These are phyloP conservation scores for Suillus subalutaceus DNA, from an alignment of 768 basidiomycete genomes.

Conservation along the genomic window DNA sequence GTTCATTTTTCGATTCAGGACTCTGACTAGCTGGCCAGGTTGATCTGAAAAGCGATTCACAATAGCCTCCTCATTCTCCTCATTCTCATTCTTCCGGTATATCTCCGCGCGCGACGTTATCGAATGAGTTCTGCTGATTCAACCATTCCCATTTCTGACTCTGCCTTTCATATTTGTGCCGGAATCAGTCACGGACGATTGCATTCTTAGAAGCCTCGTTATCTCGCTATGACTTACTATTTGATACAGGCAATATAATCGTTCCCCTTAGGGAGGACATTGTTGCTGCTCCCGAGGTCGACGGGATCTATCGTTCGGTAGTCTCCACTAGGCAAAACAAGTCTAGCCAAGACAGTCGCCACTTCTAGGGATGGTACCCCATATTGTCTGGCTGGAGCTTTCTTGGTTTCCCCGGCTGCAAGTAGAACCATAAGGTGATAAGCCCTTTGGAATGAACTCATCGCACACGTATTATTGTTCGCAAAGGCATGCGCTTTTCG, in stretches of 20 bases:
- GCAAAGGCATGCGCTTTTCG: neutral
- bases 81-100: neutral
- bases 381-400: constrained; percentile 61
- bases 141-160: neutral
- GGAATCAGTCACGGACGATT: constrained; percentile 71
- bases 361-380: constrained; percentile 67
- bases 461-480: neutral
- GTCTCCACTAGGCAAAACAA: neutral
- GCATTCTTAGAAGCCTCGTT: constrained; percentile 51
- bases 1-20: neutral
- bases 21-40: neutral
- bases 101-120: neutral
- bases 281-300: constrained; percentile 54
- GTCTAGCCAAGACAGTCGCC: constrained; percentile 20
- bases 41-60: neutral
- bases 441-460: neutral
- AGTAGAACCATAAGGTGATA: constrained; percentile 15
- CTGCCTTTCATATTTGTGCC: constrained; percentile 51
- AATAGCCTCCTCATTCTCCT: neutral
- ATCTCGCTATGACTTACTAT: constrained; percentile 1
- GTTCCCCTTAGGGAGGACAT: constrained; percentile 65
- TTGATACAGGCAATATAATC: constrained; percentile 51
- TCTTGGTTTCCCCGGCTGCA: constrained; percentile 60
- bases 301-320: constrained; percentile 42
- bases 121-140: constrained; percentile 1